A percentile compares a stretch with the other conserved stretches of the same genome.
phyloP scores from a whole-genome alignment of 1,139 yeast genomes.

The Geotrichum bryndzae region DNA sequence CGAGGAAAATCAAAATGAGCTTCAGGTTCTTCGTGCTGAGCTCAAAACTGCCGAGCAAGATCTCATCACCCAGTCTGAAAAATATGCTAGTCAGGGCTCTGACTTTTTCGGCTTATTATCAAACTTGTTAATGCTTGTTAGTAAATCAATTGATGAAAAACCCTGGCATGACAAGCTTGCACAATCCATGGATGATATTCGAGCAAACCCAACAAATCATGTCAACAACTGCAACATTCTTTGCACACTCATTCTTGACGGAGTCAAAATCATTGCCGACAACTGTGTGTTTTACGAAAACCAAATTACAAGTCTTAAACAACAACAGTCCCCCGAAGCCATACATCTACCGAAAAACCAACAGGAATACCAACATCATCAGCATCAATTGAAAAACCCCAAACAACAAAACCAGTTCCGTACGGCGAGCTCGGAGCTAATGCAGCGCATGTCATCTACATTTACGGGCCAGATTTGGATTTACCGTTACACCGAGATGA shows the following conservation, averaged over 20 bases:
- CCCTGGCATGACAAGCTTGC: constrained; percentile 11
- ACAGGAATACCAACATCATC: background rate
- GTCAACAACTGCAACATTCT: constrained; percentile 8
- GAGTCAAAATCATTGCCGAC: constrained; percentile 4
- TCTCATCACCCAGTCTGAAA: constrained; percentile 4
- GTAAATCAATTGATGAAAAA: constrained; percentile 1
- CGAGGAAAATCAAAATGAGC: background rate
- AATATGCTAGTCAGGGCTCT: constrained; percentile 8
- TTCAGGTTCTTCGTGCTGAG: constrained; percentile 4
- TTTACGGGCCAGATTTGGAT: constrained; percentile 17
- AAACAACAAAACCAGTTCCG: background rate
- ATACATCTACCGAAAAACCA: background rate
- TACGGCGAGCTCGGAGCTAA: constrained; percentile 5
- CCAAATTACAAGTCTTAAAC: background rate
- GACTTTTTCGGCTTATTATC: constrained; percentile 12
- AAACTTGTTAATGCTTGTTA: constrained; percentile 7
- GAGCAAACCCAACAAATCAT: background rate
- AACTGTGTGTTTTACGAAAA: background rate
- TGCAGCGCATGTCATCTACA: constrained; percentile 8
- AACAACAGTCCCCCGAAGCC: background rate
- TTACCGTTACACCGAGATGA: constrained; percentile 23
- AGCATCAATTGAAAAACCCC: background rate
- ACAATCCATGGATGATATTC: constrained; percentile 5
- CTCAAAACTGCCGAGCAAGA: constrained; percentile 8
- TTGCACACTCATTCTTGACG: constrained; percentile 9